Evolutionary conservation across 2,329 filamentous ascomycete genomes (phyloP).

Genomic region (Aspergillus floridensis): DNA sequence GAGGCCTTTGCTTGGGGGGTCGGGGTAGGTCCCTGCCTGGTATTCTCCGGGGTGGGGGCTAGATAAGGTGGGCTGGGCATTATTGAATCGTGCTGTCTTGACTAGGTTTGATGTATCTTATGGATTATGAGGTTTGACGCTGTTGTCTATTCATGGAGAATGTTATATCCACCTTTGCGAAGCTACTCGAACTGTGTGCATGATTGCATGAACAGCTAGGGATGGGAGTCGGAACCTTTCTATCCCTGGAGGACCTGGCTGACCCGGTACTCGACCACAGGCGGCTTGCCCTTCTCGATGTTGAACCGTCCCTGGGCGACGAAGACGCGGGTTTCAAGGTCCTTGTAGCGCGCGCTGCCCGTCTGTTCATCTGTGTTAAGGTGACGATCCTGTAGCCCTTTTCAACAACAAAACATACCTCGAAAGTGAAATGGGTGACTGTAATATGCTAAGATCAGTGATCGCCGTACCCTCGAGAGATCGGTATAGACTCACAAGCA

Average conservation of each 20-base stretch:
- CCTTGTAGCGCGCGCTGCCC: slow-evolving; percentile 42
- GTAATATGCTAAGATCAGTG: slow-evolving; percentile 5
- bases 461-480: not conserved
- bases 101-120: not conserved
- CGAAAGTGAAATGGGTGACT: slow-evolving; percentile 40
- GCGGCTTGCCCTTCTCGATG: slow-evolving; percentile 34
- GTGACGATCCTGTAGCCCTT: not conserved
- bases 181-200: not conserved
- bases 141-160: not conserved
- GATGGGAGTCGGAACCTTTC: not conserved
- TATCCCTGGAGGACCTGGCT: slow-evolving; percentile 35
- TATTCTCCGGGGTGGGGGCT: too few species aligned
- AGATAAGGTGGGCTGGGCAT: not conserved
- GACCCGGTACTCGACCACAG: slow-evolving; percentile 44
- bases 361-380: slow-evolving; percentile 28
- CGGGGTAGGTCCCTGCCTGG: not conserved
- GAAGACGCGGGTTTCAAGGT: slow-evolving; percentile 41
- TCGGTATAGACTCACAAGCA: slow-evolving; percentile 33
- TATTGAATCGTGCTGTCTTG: not conserved
- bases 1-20: slow-evolving; percentile 25
- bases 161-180: not conserved
- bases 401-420: slow-evolving; percentile 24
- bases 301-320: slow-evolving; percentile 42
- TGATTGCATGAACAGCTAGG: not conserved
- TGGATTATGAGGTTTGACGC: not conserved